phyloP scores from a whole-genome alignment of 495 filamentous ascomycete genomes.

The Lindgomyces ingoldianus region DNA sequence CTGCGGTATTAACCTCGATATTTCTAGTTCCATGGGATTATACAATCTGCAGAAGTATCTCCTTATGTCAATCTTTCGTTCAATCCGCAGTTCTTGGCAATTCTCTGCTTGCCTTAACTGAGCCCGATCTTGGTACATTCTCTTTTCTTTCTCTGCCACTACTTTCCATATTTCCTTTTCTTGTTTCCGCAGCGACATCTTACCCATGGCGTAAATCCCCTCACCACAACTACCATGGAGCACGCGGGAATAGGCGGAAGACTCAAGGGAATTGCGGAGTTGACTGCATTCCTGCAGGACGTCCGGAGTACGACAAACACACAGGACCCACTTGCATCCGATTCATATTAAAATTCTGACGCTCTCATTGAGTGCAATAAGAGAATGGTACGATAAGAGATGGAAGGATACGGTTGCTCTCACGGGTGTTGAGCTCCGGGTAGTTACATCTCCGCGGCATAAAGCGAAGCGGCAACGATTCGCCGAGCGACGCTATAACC shows the following conservation, averaged over 20 bases:
- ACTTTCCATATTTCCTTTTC: neutral
- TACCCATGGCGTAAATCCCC: too few relatives aligned
- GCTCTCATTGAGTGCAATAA: neutral
- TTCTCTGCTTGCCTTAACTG: too few relatives aligned
- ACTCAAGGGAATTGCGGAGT: too few relatives aligned
- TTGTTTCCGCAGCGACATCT: too few relatives aligned
- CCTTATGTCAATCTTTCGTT: neutral
- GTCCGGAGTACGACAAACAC: neutral
- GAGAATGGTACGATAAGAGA: conserved; percentile 18
- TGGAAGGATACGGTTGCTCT: conserved; percentile 2
- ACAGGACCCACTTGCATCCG: neutral
- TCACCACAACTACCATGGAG: too few relatives aligned
- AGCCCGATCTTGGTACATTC: neutral
- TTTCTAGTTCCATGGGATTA: neutral
- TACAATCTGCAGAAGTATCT: neutral
- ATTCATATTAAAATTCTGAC: neutral
- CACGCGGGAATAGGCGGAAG: too few relatives aligned
- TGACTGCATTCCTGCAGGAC: too few relatives aligned
- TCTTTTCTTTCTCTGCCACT: neutral
- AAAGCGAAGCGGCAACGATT: neutral
- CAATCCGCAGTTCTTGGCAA: neutral
- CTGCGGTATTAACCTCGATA: neutral
- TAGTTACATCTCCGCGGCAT: conserved; percentile 13
- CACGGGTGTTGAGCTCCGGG: neutral
- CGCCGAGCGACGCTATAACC: neutral